phyloP scores from a whole-genome alignment of 106 monocot genomes.

The Dioscorea dumetorum region DNA sequence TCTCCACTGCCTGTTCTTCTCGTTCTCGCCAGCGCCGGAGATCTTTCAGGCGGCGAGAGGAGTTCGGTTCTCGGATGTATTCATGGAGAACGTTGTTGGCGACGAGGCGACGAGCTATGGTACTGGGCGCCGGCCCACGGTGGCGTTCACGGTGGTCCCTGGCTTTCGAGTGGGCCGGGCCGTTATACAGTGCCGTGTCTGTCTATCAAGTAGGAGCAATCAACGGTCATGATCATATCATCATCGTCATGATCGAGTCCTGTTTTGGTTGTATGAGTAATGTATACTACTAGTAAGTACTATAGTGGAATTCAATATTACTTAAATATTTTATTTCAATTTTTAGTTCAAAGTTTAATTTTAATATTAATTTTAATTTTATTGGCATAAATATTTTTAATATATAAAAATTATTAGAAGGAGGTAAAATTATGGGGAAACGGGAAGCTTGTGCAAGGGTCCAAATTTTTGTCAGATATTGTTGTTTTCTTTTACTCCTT shows the following conservation, averaged over 20 bases:
- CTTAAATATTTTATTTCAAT: too few relatives aligned
- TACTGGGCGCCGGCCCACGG: not conserved
- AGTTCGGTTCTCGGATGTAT: constrained; percentile 77
- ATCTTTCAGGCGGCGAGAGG: constrained; percentile 58
- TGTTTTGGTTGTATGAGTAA: too few relatives aligned
- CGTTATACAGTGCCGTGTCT: constrained; percentile 73
- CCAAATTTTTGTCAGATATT: not conserved
- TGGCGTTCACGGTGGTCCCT: constrained; percentile 75
- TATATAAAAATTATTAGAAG: not conserved
- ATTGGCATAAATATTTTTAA: too few relatives aligned
- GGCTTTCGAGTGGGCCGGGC: constrained; percentile 66
- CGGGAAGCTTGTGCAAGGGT: not conserved
- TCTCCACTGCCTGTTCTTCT: constrained; percentile 65
- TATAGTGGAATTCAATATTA: too few relatives aligned
- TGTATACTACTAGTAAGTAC: too few relatives aligned
- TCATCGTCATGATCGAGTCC: not conserved
- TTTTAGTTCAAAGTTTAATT: too few relatives aligned
- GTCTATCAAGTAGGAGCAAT: constrained; percentile 14
- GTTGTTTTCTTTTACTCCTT: not conserved
- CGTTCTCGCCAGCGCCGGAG: constrained; percentile 30
- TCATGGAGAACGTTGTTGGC: constrained; percentile 69
- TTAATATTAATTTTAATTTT: too few relatives aligned
- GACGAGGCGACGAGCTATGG: constrained; percentile 14
- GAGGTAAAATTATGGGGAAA: not conserved
- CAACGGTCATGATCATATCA: constrained; percentile 2